Percentiles rank a stretch among this genome's conserved stretches.
Evolutionary conservation across 805 yeast species (phyloP).

Genomic region (Schizosaccharomyces lindneri): DNA sequence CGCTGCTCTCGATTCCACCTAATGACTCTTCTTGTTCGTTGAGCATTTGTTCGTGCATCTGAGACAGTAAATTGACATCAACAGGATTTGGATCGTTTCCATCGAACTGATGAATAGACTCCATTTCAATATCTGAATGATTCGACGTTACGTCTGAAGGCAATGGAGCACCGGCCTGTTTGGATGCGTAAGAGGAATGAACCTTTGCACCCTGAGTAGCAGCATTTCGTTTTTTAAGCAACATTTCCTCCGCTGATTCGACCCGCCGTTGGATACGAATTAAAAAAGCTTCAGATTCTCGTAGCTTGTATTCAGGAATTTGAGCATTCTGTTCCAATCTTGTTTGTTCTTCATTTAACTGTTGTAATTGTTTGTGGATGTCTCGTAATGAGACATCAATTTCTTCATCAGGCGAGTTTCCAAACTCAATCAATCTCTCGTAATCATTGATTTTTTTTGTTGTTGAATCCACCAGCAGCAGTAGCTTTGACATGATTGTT

Average conservation of each 20-base stretch:
- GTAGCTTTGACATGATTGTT: not conserved
- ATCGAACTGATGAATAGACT: not conserved
- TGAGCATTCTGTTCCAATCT: not conserved
- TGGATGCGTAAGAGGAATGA: too few relatives aligned
- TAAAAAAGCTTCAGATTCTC: not conserved
- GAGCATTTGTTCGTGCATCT: not conserved
- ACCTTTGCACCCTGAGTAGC: not conserved
- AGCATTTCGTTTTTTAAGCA: not conserved
- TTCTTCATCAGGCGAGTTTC: not conserved
- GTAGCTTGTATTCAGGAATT: not conserved
- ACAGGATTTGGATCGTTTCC: not conserved
- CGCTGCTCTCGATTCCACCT: not conserved
- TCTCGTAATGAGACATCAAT: not conserved
- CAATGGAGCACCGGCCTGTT: too few relatives aligned
- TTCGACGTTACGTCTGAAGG: not conserved
- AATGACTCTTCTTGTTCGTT: not conserved
- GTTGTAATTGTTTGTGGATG: not conserved
- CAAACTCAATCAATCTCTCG: not conserved
- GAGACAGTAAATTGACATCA: not conserved
- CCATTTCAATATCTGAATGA: not conserved
- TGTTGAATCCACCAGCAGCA: not conserved
- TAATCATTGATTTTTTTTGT: not conserved
- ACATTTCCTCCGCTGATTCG: not conserved
- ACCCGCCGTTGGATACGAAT: not conserved
- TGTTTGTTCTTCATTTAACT: not conserved